These are phyloP conservation scores for Bolboschoenoplectus hybrid DNA, from an alignment of 202 grass and related monocot genomes.

Conservation along the genomic window DNA sequence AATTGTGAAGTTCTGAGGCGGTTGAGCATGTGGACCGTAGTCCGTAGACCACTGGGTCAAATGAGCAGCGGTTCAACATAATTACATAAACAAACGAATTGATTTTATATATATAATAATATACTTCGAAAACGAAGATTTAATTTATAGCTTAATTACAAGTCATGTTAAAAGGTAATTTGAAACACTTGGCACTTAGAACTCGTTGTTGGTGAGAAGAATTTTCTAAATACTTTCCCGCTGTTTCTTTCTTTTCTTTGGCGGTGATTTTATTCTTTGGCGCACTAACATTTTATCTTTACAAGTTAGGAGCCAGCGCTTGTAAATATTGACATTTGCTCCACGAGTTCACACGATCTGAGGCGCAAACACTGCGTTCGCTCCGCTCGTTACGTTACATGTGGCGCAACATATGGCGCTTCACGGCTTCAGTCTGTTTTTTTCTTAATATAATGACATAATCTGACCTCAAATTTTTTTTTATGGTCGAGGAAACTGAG, in stretches of 20 bases:
- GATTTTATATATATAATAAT: background rate
- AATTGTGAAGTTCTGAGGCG: background rate
- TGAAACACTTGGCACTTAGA: background rate
- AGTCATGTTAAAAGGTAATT: background rate
- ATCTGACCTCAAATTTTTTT: background rate
- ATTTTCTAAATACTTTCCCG: background rate
- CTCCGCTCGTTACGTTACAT: background rate
- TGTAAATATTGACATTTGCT: background rate
- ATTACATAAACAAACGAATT: background rate
- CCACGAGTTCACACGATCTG: background rate
- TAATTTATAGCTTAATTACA: background rate
- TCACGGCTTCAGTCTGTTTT: background rate
- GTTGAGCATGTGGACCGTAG: background rate
- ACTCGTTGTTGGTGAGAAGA: background rate
- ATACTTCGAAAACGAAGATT: background rate
- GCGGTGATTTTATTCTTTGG: background rate
- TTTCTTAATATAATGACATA: background rate
- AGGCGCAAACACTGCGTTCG: background rate
- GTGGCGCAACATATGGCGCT: background rate
- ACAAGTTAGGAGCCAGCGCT: background rate
- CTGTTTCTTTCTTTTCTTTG: background rate
- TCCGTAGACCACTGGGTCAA: background rate
- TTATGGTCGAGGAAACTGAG: background rate
- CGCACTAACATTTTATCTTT: background rate
- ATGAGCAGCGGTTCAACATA: background rate